A percentile compares a stretch with the other conserved stretches of the same genome.
Evolutionary conservation across 225 moss, liverwort and hornwort species (phyloP).

Genomic region (Neckera pumila): DNA sequence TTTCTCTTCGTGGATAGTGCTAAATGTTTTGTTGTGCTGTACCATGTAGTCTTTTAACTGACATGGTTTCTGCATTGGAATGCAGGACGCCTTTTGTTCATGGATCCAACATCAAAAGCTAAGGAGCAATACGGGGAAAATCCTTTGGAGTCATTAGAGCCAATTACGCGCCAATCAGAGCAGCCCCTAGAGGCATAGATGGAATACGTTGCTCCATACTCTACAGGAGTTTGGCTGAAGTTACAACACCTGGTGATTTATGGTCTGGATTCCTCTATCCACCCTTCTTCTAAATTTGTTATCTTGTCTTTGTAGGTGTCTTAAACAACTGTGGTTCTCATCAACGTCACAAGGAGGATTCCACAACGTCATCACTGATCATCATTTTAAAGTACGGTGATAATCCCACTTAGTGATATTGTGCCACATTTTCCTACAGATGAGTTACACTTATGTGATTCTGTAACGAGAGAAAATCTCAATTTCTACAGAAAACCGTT

Average conservation of each 20-base stretch:
- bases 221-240: neutral
- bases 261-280: neutral
- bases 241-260: neutral
- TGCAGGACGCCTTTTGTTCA: conserved; percentile 64
- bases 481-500: neutral
- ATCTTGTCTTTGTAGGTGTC: neutral
- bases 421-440: neutral
- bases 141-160: conserved; percentile 28
- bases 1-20: neutral
- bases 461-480: neutral
- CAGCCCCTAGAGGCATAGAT: conserved; percentile 7
- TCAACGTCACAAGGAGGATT: neutral
- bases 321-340: neutral
- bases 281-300: neutral
- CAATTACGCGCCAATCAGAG: conserved; percentile 16
- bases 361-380: neutral
- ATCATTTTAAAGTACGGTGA: neutral
- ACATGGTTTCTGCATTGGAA: neutral
- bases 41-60: neutral
- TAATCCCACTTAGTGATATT: neutral
- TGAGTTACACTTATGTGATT: neutral
- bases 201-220: neutral
- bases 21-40: neutral
- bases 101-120: conserved; percentile 28
- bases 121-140: conserved; percentile 12